phyloP scores from a whole-genome alignment of 2,329 filamentous ascomycete genomes.

The Exophiala sp. region DNA sequence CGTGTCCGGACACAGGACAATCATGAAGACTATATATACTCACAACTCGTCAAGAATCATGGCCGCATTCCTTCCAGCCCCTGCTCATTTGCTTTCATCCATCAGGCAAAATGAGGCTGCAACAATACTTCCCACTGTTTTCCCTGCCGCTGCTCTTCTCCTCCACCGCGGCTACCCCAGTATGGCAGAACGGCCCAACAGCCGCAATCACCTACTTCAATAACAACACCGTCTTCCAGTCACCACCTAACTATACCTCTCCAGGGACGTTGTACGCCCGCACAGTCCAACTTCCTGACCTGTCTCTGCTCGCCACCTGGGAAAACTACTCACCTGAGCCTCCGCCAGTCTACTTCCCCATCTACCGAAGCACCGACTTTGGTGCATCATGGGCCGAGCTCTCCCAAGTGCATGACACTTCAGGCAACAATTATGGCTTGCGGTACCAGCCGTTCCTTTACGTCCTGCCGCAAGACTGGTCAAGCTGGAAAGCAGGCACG shows the following conservation, averaged over 20 bases:
- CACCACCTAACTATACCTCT: conserved; percentile 44
- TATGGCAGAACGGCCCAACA: no score
- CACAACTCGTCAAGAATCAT: no score
- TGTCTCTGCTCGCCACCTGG: conserved; percentile 44
- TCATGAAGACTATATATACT: no score
- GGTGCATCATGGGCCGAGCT: conserved; percentile 62
- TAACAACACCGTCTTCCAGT: conserved; percentile 36
- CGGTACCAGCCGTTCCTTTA: conserved; percentile 69
- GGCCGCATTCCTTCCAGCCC: no score
- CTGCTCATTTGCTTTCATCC: no score
- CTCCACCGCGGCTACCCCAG: no score
- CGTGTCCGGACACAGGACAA: no score
- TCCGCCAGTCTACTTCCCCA: conserved; percentile 52
- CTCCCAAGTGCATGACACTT: conserved; percentile 59
- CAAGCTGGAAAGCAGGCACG: conserved; percentile 59
- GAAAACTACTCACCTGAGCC: conserved; percentile 56
- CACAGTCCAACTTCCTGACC: conserved; percentile 43
- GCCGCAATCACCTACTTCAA: conserved; percentile 1
- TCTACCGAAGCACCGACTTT: conserved; percentile 50
- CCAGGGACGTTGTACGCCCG: conserved; percentile 53
- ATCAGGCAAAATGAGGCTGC: no score
- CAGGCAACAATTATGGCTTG: conserved; percentile 60
- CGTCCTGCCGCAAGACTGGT: conserved; percentile 57
- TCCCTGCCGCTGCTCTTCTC: no score
- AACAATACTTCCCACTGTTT: no score